Base-by-base conservation (phyloP, 495 filamentous ascomycete species). In the Penicillium egyptiacum region DNA sequence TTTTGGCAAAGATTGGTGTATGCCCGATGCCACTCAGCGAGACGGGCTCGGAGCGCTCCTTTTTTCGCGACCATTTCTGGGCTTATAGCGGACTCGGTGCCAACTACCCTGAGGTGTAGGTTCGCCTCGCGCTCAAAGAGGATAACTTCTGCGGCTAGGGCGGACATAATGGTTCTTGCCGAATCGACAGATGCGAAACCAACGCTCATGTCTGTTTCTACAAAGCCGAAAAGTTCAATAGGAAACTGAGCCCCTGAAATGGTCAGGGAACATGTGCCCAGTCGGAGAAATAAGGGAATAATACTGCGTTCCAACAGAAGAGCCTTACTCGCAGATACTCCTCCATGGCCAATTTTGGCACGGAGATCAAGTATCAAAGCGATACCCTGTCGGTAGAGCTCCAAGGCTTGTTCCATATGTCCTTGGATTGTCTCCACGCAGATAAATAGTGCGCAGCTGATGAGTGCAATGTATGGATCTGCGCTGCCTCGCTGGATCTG, bases 381-480 rank as follows among this genome's bases (percentile, higher is more conserved):
- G 0, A 67, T 45, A 2, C 70, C 67, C 17, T 71, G 63, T 11
- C 45, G 17, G 46, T 65, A 68, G 1, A 73, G 57, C 43, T 59
- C 39, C 2, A 70, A 43, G 12, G 64, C 69, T 22, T 68, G 63
- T 33, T 64, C 57, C 41, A 65, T 40, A 22, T 78, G 78, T 11
- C 74, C 76, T 56, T 80, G 78, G 53, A 83, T 70, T 22, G 78
- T 69, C 61, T 83, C 81, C 42, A 84, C 76, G 53, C 76, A 79
- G 16, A 82, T 74, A 48, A 82, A 84, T 3, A 84, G 67, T 9
- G 81, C 62, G 47, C 80, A 83, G 12, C 75, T 81, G 26, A 84
- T 65, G 4, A 84, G 65, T 2, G 81, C 74, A 17, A 81, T 57
- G 35, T 66, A 63, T n/a, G 63, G 60, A 42, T 68, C 69, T 16